Evolutionary conservation across 257 asterid species (phyloP).

Genomic region (Salvia rosmarinus): DNA sequence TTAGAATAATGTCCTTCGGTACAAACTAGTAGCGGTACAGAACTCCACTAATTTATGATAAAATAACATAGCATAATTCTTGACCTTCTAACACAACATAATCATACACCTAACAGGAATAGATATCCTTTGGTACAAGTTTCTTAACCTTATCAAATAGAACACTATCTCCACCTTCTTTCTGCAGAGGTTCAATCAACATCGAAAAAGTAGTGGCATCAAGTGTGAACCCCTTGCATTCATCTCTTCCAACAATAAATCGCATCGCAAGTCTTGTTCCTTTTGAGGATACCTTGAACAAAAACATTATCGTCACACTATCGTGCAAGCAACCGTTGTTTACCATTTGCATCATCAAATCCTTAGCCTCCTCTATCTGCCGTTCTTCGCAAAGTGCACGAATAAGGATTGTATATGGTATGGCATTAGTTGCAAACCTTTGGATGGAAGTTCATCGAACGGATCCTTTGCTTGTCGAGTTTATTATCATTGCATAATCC

Average conservation of each 20-base stretch:
- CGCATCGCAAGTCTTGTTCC: background rate
- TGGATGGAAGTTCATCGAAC: background rate
- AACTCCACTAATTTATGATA: too few relatives aligned
- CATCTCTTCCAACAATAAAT: background rate
- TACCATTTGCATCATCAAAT: background rate
- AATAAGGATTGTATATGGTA: background rate
- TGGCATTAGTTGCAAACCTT: too few relatives aligned
- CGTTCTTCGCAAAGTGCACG: background rate
- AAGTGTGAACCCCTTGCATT: background rate
- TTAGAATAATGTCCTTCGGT: too few relatives aligned
- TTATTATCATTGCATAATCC: background rate
- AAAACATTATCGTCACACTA: background rate
- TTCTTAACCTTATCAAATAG: background rate
- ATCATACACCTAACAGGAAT: too few relatives aligned
- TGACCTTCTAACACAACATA: too few relatives aligned
- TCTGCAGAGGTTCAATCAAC: too few relatives aligned
- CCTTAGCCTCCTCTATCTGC: conserved; percentile 7
- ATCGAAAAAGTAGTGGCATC: background rate
- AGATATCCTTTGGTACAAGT: too few relatives aligned
- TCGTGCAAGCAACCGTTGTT: background rate
- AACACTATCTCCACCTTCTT: background rate
- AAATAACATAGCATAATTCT: too few relatives aligned
- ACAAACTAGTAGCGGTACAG: too few relatives aligned
- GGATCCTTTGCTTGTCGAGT: background rate
- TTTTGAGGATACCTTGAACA: background rate